phyloP scores from a whole-genome alignment of 2,329 filamentous ascomycete species.

The Myriosclerotinia curreyana region DNA sequence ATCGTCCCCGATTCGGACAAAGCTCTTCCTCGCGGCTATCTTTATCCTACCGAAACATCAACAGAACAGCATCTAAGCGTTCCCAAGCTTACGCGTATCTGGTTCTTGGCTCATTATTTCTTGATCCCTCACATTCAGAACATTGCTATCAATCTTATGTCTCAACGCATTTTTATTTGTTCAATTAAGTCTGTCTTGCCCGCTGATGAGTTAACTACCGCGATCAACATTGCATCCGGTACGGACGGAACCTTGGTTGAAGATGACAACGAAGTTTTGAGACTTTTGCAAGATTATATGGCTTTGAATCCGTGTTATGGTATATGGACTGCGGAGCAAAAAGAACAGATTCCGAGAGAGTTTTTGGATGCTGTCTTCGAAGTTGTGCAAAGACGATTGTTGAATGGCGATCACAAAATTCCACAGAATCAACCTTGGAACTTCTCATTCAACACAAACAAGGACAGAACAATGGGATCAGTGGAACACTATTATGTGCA shows the following conservation, averaged over 20 bases:
- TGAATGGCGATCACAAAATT: too few relatives aligned
- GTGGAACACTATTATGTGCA: background rate
- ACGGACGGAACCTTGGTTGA: background rate
- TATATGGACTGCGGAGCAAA: background rate
- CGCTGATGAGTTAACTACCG: background rate
- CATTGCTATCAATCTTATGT: background rate
- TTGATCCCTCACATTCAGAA: background rate
- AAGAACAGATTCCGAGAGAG: background rate
- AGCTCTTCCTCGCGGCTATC: background rate
- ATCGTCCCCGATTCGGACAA: background rate
- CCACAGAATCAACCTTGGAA: too few relatives aligned
- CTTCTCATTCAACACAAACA: too few relatives aligned
- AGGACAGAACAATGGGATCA: too few relatives aligned
- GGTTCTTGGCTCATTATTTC: background rate
- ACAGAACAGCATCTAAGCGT: background rate
- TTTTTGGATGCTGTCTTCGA: background rate
- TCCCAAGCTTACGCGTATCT: background rate
- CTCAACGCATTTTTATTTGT: background rate
- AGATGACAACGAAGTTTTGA: background rate
- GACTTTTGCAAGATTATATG: background rate
- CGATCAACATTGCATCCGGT: background rate
- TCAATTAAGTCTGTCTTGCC: background rate
- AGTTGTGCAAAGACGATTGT: background rate
- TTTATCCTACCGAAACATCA: too few relatives aligned
- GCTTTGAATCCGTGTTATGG: background rate